phyloP scores from a whole-genome alignment of 1,284 basidiomycete genomes.

The Heliocybe sulcata region DNA sequence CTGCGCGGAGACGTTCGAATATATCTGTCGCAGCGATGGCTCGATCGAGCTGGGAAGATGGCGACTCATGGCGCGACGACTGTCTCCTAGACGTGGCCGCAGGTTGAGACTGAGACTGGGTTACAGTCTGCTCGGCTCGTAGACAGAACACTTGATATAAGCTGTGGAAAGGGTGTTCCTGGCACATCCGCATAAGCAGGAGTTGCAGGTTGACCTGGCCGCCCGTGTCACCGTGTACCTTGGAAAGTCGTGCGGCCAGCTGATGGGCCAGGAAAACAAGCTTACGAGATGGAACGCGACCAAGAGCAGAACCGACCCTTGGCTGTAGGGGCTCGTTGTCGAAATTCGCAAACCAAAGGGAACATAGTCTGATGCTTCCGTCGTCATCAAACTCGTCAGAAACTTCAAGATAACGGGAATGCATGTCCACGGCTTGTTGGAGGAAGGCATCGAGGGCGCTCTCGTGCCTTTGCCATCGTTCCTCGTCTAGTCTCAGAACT shows the following conservation, averaged over 20 bases:
- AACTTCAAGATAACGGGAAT: conserved; percentile 63
- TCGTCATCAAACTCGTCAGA: conserved; percentile 76
- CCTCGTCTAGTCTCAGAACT: conserved; percentile 50
- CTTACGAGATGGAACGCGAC: conserved; percentile 79
- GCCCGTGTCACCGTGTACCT: conserved; percentile 20
- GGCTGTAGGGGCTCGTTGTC: conserved; percentile 48
- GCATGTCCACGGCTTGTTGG: conserved; percentile 75
- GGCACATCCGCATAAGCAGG: conserved; percentile 72
- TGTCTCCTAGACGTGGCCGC: conserved; percentile 23
- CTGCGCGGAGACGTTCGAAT: conserved; percentile 50
- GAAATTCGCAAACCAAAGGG: conserved; percentile 89
- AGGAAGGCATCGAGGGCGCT: conserved; percentile 62
- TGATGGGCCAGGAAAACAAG: conserved; percentile 90
- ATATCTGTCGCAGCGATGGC: conserved; percentile 63
- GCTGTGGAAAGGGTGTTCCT: conserved; percentile 92
- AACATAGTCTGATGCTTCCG: conserved; percentile 75
- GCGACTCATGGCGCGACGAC: conserved; percentile 31
- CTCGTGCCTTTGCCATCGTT: conserved; percentile 54
- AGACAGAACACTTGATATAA: conserved; percentile 86
- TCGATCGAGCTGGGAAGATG: conserved; percentile 45
- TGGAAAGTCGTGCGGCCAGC: conserved; percentile 80
- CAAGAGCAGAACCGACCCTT: conserved; percentile 43
- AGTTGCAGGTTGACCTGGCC: conserved; percentile 63
- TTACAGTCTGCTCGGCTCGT: conserved; percentile 23
- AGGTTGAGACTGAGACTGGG: conserved; percentile 5